Base-by-base conservation (phyloP, 805 yeast genomes). In the Lipomyces sp. region DNA sequence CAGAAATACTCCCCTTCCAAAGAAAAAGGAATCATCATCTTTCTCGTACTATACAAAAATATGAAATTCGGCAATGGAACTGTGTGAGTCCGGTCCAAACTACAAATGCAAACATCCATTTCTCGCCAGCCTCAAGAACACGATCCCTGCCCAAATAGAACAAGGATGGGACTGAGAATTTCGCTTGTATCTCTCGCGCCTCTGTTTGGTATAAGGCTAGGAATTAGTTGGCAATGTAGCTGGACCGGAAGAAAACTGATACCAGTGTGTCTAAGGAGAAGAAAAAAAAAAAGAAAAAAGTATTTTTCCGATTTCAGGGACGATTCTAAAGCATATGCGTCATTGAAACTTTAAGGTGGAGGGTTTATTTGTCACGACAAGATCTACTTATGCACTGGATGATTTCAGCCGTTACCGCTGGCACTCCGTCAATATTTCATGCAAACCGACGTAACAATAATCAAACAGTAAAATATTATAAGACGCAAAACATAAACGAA, bases 41-140 rank as follows among this genome's bases (percentile, higher is more conserved):
- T 42, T 15, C 48, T 42, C 48, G 48, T 42, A 15, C n/a, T 42
- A 42, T 1, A 15, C 24, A 29, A 29, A 11, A 42, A 56, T 37
- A 34, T 29, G 32, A 53, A 35, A 55, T 54, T 54, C 67, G 57
- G 67, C 59, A 64, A 66, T 64, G 70, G 70, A 66, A 66, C 70
- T 66, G 65, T 65, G 69, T 65, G 66, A 56, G 11, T 45, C 66
- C 62, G 42, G 51, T 33, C n/a, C 48, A 42, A 42, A 42, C 48
- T 24, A 5, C 48, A 42, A 24, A 24, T 42, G 48, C 24, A 3
- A 42, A 35, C 56, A 39, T 39, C 57, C 57, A 8, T 30, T n/a
- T 33, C 32, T n/a, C 57, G 57, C 29, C 24, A 54, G 15, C 29
- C 39, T 33, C 39, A 54, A 30, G 33, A 30, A n/a, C 33, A 5